Conservation (phyloP, 495 filamentous ascomycete species). For the Hypoxylon subgilvum region DNA sequence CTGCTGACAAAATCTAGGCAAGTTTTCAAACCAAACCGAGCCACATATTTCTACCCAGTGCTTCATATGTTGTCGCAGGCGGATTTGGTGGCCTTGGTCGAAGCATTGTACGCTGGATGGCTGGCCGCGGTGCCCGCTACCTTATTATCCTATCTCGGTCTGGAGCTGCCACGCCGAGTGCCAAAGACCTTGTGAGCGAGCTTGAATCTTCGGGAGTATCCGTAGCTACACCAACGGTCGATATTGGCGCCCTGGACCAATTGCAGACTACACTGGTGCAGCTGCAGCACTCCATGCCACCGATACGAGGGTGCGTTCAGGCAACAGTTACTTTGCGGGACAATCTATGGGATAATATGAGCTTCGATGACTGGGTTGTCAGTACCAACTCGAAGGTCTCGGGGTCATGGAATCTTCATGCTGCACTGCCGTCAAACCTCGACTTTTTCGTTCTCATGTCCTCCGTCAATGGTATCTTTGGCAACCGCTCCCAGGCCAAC, state of each 20-base stretch:
- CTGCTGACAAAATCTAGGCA: background rate
- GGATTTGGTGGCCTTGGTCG: conserved; percentile 65
- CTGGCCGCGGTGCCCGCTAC: conserved; percentile 57
- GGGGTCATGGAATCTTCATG: conserved; percentile 57
- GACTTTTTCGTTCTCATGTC: conserved; percentile 65
- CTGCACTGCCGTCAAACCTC: conserved; percentile 44
- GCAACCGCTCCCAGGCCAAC: conserved; percentile 56
- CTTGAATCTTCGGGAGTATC: conserved; percentile 16
- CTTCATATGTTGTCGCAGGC: conserved; percentile 61
- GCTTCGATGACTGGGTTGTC: conserved; percentile 38
- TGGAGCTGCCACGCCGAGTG: conserved; percentile 40
- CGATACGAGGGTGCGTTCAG: too few relatives aligned
- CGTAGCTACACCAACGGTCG: too few relatives aligned
- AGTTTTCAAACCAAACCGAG: background rate
- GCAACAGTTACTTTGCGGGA: conserved; percentile 26
- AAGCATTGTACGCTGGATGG: conserved; percentile 61
- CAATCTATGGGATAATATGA: conserved; percentile 37
- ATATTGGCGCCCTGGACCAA: too few relatives aligned
- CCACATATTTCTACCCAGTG: conserved; percentile 30
- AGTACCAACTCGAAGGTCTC: conserved; percentile 51
- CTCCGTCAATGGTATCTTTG: conserved; percentile 56
- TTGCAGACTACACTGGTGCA: too few relatives aligned
- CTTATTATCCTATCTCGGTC: conserved; percentile 63
- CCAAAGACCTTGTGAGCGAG: conserved; percentile 44
- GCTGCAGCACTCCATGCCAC: too few relatives aligned